Evolutionary conservation across 2,329 filamentous ascomycete species (phyloP).

Genomic region (Trichophyton rubrum): DNA sequence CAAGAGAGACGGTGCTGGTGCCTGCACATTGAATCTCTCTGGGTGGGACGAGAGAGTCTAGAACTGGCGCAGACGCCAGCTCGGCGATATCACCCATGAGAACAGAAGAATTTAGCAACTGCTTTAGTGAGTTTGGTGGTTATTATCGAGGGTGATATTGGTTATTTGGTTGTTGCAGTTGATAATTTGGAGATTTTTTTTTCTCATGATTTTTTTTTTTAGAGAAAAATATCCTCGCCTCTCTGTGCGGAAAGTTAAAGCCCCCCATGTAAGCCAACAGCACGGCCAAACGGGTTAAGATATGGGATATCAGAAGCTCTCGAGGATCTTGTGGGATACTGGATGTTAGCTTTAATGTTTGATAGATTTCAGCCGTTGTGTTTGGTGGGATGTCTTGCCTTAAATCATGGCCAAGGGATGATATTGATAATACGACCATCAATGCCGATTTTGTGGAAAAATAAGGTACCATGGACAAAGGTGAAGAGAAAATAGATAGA

Average conservation of each 20-base stretch:
- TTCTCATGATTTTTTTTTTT: neutral
- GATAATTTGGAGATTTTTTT: neutral
- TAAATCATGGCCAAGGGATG: no score
- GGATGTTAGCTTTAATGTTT: no score
- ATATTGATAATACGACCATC: no score
- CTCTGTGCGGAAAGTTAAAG: neutral
- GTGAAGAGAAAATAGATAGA: neutral
- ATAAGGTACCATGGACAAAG: neutral
- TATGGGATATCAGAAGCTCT: no score
- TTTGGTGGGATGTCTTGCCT: no score
- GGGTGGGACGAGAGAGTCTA: constrained; percentile 43
- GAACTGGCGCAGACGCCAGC: neutral
- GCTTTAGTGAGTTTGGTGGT: neutral
- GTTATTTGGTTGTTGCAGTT: neutral
- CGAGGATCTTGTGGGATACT: no score
- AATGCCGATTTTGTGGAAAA: no score
- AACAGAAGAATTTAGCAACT: neutral
- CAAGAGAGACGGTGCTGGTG: constrained; percentile 50
- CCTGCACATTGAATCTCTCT: constrained; percentile 41
- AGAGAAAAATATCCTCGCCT: neutral
- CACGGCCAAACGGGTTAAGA: no score
- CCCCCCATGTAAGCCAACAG: neutral
- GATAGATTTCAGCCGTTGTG: no score
- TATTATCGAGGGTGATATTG: neutral
- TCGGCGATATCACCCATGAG: neutral